These are phyloP conservation scores for Tolypocladium pustulatum DNA, from an alignment of 2,329 filamentous ascomycete genomes.

Conservation along the genomic window DNA sequence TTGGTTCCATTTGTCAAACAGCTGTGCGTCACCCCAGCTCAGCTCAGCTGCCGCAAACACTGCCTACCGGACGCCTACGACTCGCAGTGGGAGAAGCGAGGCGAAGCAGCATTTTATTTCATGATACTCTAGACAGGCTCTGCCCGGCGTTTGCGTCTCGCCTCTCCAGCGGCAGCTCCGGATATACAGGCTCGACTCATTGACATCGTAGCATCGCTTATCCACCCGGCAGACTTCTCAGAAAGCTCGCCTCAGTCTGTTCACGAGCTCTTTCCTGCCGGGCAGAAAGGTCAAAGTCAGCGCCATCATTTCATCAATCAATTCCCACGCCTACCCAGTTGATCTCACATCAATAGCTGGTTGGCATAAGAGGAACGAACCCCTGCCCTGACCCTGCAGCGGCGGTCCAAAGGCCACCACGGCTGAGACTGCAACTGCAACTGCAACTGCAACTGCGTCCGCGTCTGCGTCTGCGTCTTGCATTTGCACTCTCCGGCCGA, in stretches of 20 bases:
- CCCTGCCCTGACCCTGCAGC: constrained; percentile 1
- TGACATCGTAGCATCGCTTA: background rate
- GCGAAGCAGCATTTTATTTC: background rate
- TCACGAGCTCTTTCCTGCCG: background rate
- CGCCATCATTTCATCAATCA: background rate
- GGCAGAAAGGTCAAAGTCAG: background rate
- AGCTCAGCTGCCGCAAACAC: background rate
- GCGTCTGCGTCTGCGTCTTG: background rate
- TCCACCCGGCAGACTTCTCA: background rate
- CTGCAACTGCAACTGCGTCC: background rate
- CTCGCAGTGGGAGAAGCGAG: background rate
- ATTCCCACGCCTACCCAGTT: background rate
- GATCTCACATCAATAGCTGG: background rate
- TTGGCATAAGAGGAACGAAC: background rate
- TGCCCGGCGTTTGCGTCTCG: background rate
- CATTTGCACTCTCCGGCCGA: background rate
- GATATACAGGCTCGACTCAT: background rate
- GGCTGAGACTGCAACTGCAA: background rate
- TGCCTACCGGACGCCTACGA: background rate
- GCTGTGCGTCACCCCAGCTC: background rate
- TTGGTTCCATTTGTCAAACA: background rate
- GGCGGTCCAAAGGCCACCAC: background rate
- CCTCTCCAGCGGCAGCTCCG: background rate
- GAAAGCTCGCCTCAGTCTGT: no score
- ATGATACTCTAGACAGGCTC: background rate